Evolutionary conservation across 176 grass and related monocot genomes (phyloP).

Genomic region (Chloris gayana): DNA sequence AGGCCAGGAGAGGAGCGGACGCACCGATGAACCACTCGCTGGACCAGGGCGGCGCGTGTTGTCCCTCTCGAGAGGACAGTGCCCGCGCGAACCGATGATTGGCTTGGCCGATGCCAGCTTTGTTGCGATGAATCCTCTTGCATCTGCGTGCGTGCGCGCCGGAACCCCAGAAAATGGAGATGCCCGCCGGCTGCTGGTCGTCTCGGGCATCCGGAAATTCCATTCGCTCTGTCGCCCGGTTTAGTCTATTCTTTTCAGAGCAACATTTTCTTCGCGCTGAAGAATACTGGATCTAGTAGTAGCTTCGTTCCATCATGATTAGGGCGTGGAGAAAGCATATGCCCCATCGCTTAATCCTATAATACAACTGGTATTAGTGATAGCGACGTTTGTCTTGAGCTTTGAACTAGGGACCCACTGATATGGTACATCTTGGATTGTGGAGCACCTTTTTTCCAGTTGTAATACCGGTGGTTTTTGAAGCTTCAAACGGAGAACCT

Average conservation of each 20-base stretch:
- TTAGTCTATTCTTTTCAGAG: not conserved
- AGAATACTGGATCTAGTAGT: not conserved
- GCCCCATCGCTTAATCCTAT: not conserved
- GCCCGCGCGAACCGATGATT: not conserved
- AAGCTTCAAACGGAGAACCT: not conserved
- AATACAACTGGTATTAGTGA: not conserved
- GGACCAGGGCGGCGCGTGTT: not conserved
- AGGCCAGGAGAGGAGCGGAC: no score
- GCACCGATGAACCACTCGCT: not conserved
- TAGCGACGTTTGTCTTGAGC: not conserved
- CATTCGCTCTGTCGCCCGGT: not conserved
- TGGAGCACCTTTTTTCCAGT: not conserved
- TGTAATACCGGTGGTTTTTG: not conserved
- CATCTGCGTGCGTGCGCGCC: not conserved
- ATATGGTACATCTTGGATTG: not conserved
- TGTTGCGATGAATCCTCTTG: not conserved
- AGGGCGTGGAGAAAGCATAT: not conserved
- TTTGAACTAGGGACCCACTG: not conserved
- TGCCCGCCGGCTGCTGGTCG: constrained; percentile 13
- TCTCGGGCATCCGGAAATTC: not conserved
- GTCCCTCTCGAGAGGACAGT: no score
- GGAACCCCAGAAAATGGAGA: not conserved
- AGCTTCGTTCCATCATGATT: not conserved
- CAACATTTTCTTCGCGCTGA: not conserved
- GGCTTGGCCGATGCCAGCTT: not conserved